A percentile compares a stretch with the other conserved stretches of the same genome.
Evolutionary conservation across 1,284 basidiomycete genomes (phyloP).

Genomic region (Violaceomyces palustris): DNA sequence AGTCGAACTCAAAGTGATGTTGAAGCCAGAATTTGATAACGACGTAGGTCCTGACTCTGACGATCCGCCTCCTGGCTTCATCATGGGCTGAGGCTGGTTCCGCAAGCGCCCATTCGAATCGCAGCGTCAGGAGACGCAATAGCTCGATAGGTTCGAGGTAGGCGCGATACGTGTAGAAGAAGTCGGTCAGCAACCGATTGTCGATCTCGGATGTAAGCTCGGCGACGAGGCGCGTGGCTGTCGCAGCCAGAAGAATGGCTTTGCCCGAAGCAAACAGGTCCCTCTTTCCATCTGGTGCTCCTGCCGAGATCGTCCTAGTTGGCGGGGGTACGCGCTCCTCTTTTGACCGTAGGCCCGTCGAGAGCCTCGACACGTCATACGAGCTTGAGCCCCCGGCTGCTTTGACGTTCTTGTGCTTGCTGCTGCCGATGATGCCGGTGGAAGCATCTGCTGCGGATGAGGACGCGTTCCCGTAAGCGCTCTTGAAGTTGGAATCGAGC

Average conservation of each 20-base stretch:
- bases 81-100: slow-evolving; percentile 21
- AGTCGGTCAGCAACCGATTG: slow-evolving; percentile 33
- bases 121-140: slow-evolving; percentile 34
- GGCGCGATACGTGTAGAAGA: slow-evolving; percentile 44
- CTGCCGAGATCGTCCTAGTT: background rate
- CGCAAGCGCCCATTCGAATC: slow-evolving; percentile 43
- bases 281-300: background rate
- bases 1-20: slow-evolving; percentile 44
- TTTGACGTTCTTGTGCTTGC: background rate
- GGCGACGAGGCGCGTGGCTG: slow-evolving; percentile 34
- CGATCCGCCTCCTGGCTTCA: slow-evolving; percentile 37
- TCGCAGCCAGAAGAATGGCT: slow-evolving; percentile 31
- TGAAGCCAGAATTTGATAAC: slow-evolving; percentile 45
- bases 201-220: slow-evolving; percentile 47
- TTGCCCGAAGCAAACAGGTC: slow-evolving; percentile 4
- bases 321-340: too few species aligned
- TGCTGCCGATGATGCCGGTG: background rate
- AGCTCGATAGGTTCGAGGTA: slow-evolving; percentile 30
- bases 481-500: too few species aligned
- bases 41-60: slow-evolving; percentile 42
- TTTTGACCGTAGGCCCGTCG: too few species aligned
- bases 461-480: too few species aligned
- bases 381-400: too few species aligned
- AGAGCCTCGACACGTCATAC: too few species aligned
- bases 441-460: too few species aligned